phyloP scores from a whole-genome alignment of 2,329 filamentous ascomycete genomes.

The Juglanconis sp. region DNA sequence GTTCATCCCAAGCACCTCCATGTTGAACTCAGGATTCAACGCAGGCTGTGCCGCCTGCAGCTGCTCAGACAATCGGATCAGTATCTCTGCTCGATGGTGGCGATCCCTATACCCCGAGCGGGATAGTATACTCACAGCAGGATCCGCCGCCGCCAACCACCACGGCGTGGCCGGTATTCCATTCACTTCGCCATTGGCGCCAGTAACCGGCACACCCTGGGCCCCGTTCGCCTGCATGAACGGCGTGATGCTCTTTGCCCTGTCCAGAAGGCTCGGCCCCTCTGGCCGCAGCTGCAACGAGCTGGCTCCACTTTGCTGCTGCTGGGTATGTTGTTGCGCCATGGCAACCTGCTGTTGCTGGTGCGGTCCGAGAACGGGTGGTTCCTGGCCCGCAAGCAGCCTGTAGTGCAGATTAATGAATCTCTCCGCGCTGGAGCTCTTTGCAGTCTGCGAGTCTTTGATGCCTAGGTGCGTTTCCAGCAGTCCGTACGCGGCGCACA shows the following conservation, averaged over 20 bases:
- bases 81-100: too few species aligned
- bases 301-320: constrained; percentile 3
- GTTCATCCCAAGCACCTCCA: constrained; percentile 52
- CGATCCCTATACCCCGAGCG: too few species aligned
- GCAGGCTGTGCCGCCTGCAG: constrained; percentile 23
- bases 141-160: constrained; percentile 24
- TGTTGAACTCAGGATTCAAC: constrained; percentile 51
- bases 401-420: constrained; percentile 59
- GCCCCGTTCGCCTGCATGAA: constrained; percentile 3
- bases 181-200: constrained; percentile 7
- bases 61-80: constrained; percentile 15
- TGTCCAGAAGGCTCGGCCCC: constrained; percentile 13
- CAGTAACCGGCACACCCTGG: background rate
- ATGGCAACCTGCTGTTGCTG: constrained; percentile 20
- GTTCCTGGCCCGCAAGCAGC: constrained; percentile 53
- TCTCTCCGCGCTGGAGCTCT: constrained; percentile 56
- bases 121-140: constrained; percentile 18
- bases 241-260: constrained; percentile 17
- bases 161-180: constrained; percentile 22
- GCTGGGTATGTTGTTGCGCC: constrained; percentile 4
- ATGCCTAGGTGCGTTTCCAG: constrained; percentile 57
- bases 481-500: constrained; percentile 58
- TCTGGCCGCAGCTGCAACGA: constrained; percentile 7
- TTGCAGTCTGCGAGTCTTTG: constrained; percentile 55
- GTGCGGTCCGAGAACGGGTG: constrained; percentile 33